phyloP scores from a whole-genome alignment of 2,329 filamentous ascomycete species.

The Pyrenophora seminiperda region DNA sequence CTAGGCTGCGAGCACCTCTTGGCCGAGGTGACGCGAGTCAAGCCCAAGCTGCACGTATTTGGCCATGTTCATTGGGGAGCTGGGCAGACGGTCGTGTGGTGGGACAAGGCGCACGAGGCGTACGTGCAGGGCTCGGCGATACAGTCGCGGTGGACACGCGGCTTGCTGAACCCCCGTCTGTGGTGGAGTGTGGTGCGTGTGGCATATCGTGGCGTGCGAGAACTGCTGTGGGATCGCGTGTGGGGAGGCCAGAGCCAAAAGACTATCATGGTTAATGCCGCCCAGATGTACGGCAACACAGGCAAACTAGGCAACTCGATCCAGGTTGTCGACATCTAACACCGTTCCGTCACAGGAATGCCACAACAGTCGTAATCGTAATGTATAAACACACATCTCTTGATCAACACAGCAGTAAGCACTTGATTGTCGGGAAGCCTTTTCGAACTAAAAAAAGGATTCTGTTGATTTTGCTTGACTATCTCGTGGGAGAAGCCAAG shows the following conservation, averaged over 20 bases:
- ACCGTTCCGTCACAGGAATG: slow-evolving; percentile 26
- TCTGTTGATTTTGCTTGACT: slow-evolving; percentile 47
- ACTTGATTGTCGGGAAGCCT: slow-evolving; percentile 42
- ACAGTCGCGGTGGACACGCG: slow-evolving; percentile 45
- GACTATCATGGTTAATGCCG: slow-evolving; percentile 66
- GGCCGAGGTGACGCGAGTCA: slow-evolving; percentile 73
- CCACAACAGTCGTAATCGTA: slow-evolving; percentile 31
- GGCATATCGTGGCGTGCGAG: slow-evolving; percentile 58
- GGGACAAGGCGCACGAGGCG: slow-evolving; percentile 72
- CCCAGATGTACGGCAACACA: slow-evolving; percentile 57
- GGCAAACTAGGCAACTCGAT: slow-evolving; percentile 55
- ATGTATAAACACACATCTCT: slow-evolving; percentile 29
- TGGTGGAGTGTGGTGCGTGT: slow-evolving; percentile 61
- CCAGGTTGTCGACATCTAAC: slow-evolving; percentile 50
- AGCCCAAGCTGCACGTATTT: slow-evolving; percentile 78
- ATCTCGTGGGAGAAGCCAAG: slow-evolving; percentile 39
- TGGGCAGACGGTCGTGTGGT: slow-evolving; percentile 72
- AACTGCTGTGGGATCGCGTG: slow-evolving; percentile 64
- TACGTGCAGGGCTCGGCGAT: slow-evolving; percentile 69
- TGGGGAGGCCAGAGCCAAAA: slow-evolving; percentile 60
- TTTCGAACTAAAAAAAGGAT: slow-evolving; percentile 46
- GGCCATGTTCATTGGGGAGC: slow-evolving; percentile 82
- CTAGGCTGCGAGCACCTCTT: slow-evolving; percentile 75
- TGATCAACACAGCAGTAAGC: slow-evolving; percentile 36
- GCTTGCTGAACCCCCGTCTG: slow-evolving; percentile 46